These are phyloP conservation scores for Xylariaceae sp. DNA, from an alignment of 2,329 filamentous ascomycete species.

Conservation along the genomic window DNA sequence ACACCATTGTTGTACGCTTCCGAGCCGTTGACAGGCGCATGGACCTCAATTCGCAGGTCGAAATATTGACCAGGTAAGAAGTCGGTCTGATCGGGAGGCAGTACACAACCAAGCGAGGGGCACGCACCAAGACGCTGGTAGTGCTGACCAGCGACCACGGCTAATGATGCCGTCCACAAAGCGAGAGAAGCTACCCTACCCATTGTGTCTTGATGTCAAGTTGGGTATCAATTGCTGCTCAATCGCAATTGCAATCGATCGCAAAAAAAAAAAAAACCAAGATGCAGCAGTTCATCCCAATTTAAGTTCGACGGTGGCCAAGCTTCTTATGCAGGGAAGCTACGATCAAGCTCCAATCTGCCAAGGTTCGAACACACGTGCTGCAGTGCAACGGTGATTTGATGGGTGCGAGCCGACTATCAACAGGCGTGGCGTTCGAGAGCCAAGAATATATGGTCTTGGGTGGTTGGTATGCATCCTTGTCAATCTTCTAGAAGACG, in stretches of 20 bases:
- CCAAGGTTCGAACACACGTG: conserved; percentile 7
- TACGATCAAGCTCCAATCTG: conserved; percentile 1
- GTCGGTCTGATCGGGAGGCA: conserved; percentile 67
- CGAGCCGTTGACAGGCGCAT: conserved; percentile 77
- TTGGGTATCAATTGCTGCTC: background rate
- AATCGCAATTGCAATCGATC: background rate
- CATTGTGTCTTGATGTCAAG: conserved; percentile 3
- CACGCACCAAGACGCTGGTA: conserved; percentile 60
- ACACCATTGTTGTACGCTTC: conserved; percentile 68
- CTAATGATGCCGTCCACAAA: conserved; percentile 33
- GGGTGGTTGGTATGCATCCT: background rate
- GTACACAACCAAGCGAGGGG: conserved; percentile 56
- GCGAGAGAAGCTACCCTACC: conserved; percentile 11
- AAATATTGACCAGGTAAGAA: conserved; percentile 83
- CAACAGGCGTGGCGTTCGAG: too few species aligned
- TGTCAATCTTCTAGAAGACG: too few species aligned
- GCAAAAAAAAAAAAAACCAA: background rate
- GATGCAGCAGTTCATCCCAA: background rate
- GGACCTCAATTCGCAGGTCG: conserved; percentile 79
- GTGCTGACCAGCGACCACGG: conserved; percentile 52
- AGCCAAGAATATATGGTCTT: background rate
- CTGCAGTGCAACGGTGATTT: conserved; percentile 4
- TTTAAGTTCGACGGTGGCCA: background rate
- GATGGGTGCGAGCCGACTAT: background rate
- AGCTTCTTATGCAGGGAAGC: conserved; percentile 7